Base-by-base conservation (phyloP, 257 asterid genomes). In the Nicotiana noctiflora region DNA sequence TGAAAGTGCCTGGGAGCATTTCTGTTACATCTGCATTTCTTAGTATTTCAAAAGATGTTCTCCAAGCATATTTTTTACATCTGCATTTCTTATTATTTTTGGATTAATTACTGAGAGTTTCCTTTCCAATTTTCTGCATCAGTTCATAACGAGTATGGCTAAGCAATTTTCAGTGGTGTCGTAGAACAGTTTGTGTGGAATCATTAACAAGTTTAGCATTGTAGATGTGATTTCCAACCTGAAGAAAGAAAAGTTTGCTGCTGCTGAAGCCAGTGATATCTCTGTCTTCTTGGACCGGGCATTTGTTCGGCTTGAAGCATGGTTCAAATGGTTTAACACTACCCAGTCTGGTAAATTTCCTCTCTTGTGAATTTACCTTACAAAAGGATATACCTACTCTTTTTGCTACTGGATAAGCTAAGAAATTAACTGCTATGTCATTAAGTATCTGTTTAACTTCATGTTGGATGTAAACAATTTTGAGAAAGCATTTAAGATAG, bases 241-340 rank as follows among this genome's bases (percentile, higher is more conserved):
- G 61, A 92, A 90, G 89, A 90, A 88, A 86, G 88, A 88, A 82
- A 92, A 86, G 84, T 90, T 94, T 82, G 80, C 92, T 83, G 88
- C 89, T 68, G 80, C 88, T 53, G 98, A 96, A 78, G 85, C 84
- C 32, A 83, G 84, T 74, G 93, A 88, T 79, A 87, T 96, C 80
- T 75, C 96, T 79, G 78, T 85, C 80, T 96, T 96, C 90, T 80
- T 96, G 75, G 92, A 81, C 64, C 90, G 87, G 81, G 97, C 98
- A 81, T 94, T 85, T 85, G 87, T 87, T 76, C 97, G 97, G 79
- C 97, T 96, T 79, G 98, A 96, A 82, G 97, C 94, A 59, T 96
- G 98, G 99, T 94, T 91, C 80, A 89, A 92, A 81, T 96, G 99
- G 99, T 96, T 94, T 82, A 91, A 89, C 82, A 96, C 93, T 46